Conservation (phyloP, 805 yeast genomes). For the Myxozyma sirexii region DNA sequence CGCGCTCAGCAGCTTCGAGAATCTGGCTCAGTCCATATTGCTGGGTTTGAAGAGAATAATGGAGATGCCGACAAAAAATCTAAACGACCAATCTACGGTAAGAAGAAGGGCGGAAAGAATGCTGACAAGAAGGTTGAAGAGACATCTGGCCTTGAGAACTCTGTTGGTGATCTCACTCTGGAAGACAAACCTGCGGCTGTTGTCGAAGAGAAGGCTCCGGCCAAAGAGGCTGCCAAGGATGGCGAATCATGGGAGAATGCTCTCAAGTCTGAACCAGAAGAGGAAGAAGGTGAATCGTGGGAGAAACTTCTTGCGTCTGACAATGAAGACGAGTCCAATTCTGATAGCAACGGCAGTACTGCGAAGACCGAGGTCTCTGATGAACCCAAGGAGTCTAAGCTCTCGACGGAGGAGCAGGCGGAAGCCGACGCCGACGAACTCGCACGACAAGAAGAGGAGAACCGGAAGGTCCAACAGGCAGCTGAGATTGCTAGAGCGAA, state of each 20-base stretch:
- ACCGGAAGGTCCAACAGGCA: slow-evolving; percentile 13
- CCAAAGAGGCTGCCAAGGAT: slow-evolving; percentile 45
- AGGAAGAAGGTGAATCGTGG: slow-evolving; percentile 34
- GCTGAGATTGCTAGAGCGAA: slow-evolving; percentile 24
- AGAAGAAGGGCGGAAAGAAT: slow-evolving; percentile 57
- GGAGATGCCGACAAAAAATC: slow-evolving; percentile 50
- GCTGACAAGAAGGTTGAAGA: slow-evolving; percentile 38
- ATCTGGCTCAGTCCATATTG: slow-evolving; percentile 72
- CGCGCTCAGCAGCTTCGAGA: slow-evolving; percentile 84
- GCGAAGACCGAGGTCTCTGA: slow-evolving; percentile 39
- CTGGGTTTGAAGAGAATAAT: slow-evolving; percentile 55
- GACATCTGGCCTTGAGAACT: slow-evolving; percentile 39
- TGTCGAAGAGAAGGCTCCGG: slow-evolving; percentile 32
- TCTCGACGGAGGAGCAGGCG: slow-evolving; percentile 37
- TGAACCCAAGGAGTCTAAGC: slow-evolving; percentile 41
- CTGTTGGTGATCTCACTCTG: slow-evolving; percentile 37
- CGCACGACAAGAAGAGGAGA: slow-evolving; percentile 40
- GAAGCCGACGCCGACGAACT: slow-evolving; percentile 42
- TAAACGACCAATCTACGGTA: slow-evolving; percentile 69
- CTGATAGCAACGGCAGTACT: slow-evolving; percentile 37
- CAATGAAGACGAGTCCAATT: slow-evolving; percentile 33
- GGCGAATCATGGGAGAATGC: slow-evolving; percentile 42
- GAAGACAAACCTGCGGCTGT: slow-evolving; percentile 36
- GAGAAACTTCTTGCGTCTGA: slow-evolving; percentile 38
- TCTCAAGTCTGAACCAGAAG: slow-evolving; percentile 32